Evolutionary conservation across 441 rosid species (phyloP).

Genomic region (Eutrema salsugineum): DNA sequence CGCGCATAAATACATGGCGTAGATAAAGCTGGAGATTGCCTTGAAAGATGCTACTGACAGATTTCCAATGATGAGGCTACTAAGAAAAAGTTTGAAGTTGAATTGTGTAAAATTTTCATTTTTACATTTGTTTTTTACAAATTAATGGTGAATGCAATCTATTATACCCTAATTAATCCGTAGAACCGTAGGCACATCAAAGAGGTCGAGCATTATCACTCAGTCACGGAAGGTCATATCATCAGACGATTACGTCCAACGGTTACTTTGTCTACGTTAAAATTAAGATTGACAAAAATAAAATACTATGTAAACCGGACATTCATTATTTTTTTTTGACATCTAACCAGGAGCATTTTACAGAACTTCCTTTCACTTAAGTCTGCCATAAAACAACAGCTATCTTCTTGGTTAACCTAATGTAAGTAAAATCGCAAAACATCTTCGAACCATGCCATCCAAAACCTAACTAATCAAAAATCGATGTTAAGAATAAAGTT

Average conservation of each 20-base stretch:
- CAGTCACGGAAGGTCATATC: background rate
- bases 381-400: background rate
- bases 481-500: background rate
- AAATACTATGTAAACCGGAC: background rate
- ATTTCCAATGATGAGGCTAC: constrained; percentile 26
- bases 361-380: background rate
- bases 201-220: background rate
- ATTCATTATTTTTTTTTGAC: no score
- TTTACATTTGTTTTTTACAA: background rate
- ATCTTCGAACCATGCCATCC: background rate
- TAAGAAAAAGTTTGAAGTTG: background rate
- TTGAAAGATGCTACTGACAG: constrained; percentile 27
- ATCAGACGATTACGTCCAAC: background rate
- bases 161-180: background rate
- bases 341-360: no score
- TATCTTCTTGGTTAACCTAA: background rate
- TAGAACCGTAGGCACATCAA: background rate
- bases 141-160: background rate
- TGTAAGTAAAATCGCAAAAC: background rate
- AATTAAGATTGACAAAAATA: no score
- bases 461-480: background rate
- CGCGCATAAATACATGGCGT: background rate
- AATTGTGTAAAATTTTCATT: background rate
- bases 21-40: constrained; percentile 15
- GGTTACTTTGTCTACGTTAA: background rate